Evolutionary conservation across 371 early-diverging fungal species (phyloP).

Genomic region (Phascolomyces articulosus): DNA sequence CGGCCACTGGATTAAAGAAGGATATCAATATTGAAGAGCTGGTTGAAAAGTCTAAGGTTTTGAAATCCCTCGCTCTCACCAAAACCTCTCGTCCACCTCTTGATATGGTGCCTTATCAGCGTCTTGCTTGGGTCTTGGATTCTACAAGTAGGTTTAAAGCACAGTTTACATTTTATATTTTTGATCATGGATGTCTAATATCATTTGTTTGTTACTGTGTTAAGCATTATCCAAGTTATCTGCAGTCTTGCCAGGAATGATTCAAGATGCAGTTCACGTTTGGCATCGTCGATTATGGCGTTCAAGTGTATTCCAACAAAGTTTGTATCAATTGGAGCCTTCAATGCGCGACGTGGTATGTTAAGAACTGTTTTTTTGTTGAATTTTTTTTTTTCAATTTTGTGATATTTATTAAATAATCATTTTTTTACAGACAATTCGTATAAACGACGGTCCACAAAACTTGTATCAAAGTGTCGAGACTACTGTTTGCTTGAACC

Average conservation of each 20-base stretch:
- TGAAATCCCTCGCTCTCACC: constrained; percentile 34
- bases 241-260: constrained; percentile 34
- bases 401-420: not conserved
- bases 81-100: constrained; percentile 64
- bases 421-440: constrained; percentile 18
- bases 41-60: not conserved
- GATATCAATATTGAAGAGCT: constrained; percentile 4
- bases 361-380: constrained; percentile 1
- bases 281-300: constrained; percentile 50
- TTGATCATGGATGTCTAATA: not conserved
- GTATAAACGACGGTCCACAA: constrained; percentile 54
- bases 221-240: constrained; percentile 10
- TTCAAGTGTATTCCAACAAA: constrained; percentile 34
- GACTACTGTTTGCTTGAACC: constrained; percentile 58
- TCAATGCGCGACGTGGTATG: constrained; percentile 28
- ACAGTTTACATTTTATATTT: not conserved
- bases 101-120: constrained; percentile 71
- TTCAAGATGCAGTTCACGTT: constrained; percentile 40
- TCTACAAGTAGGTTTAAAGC: constrained; percentile 27
- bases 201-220: not conserved
- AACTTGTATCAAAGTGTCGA: constrained; percentile 63
- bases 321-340: constrained; percentile 30
- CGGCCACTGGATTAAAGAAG: constrained; percentile 9
- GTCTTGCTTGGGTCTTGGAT: constrained; percentile 68
- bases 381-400: not conserved